Evolutionary conservation across 2,329 filamentous ascomycete species (phyloP).

Genomic region (Microcyclospora tardicrescens): DNA sequence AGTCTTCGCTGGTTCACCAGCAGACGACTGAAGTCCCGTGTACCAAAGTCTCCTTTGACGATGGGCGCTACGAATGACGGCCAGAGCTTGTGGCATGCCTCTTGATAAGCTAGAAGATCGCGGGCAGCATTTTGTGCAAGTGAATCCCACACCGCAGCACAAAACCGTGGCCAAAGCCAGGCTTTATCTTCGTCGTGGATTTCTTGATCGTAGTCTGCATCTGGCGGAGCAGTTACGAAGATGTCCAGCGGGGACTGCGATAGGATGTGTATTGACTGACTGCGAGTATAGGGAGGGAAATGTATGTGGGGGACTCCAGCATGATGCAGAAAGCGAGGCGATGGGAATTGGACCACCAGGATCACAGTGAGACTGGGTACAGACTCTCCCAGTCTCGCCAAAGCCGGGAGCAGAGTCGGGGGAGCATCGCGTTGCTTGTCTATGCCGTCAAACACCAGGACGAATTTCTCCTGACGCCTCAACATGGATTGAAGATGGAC

Average conservation of each 20-base stretch:
- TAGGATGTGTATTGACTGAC: slow-evolving; percentile 67
- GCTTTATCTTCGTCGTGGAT: slow-evolving; percentile 44
- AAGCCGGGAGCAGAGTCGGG: slow-evolving; percentile 62
- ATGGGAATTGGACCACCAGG: slow-evolving; percentile 61
- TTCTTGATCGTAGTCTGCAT: slow-evolving; percentile 35
- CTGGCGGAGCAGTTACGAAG: slow-evolving; percentile 24
- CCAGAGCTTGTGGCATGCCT: slow-evolving; percentile 66
- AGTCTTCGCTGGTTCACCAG: slow-evolving; percentile 56
- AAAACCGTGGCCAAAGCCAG: slow-evolving; percentile 70
- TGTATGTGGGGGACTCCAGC: slow-evolving; percentile 62
- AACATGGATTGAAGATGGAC: slow-evolving; percentile 59
- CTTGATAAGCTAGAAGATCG: slow-evolving; percentile 60
- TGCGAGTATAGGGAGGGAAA: slow-evolving; percentile 73
- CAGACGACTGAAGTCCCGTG: slow-evolving; percentile 73
- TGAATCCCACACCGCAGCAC: slow-evolving; percentile 74
- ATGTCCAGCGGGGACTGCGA: slow-evolving; percentile 41
- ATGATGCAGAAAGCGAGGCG: slow-evolving; percentile 55
- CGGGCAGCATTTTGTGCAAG: slow-evolving; percentile 68
- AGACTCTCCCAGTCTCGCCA: slow-evolving; percentile 74
- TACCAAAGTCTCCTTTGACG: slow-evolving; percentile 55
- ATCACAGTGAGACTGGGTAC: slow-evolving; percentile 61
- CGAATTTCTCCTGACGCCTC: slow-evolving; percentile 47
- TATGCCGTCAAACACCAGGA: slow-evolving; percentile 77
- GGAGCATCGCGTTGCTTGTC: slow-evolving; percentile 73
- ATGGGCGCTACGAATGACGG: slow-evolving; percentile 71